Conservation (phyloP, 306 rosid genomes). For the Hylodesmum podocarpum region DNA sequence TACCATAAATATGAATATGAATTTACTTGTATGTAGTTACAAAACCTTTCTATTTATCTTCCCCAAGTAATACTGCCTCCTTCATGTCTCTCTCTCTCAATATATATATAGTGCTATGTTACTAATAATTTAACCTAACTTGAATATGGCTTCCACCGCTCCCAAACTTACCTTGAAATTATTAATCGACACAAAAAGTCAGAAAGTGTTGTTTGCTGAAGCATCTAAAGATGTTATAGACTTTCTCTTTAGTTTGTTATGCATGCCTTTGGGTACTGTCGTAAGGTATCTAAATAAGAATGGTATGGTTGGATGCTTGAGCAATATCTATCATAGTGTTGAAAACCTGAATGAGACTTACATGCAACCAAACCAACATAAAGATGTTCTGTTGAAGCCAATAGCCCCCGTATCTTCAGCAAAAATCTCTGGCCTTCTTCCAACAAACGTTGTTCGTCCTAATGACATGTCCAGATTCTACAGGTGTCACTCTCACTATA, state of each 20-base stretch:
- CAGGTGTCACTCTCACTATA: background rate
- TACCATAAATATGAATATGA: too few species aligned
- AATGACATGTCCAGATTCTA: background rate
- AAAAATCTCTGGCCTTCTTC: background rate
- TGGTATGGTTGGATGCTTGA: conserved; percentile 44
- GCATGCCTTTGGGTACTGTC: conserved; percentile 38
- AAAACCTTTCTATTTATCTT: background rate
- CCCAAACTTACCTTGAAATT: conserved; percentile 36
- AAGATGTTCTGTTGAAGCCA: conserved; percentile 36
- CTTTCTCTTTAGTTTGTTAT: conserved; percentile 39
- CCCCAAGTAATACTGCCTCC: background rate
- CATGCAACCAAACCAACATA: conserved; percentile 30
- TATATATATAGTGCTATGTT: too few species aligned
- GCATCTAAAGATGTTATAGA: conserved; percentile 46
- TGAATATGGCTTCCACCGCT: conserved; percentile 4
- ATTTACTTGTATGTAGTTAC: background rate
- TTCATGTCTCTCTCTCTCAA: too few species aligned
- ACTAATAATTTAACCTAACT: too few species aligned
- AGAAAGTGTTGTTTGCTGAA: conserved; percentile 50
- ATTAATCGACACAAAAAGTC: conserved; percentile 30
- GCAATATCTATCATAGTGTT: conserved; percentile 45
- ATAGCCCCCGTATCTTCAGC: background rate
- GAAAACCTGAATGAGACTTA: conserved; percentile 38
- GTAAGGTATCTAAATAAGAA: conserved; percentile 25
- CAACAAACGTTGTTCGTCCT: background rate